These are phyloP conservation scores for Blastocystis hominis DNA, from an alignment of 352 stramenopile species.

Conservation along the genomic window DNA sequence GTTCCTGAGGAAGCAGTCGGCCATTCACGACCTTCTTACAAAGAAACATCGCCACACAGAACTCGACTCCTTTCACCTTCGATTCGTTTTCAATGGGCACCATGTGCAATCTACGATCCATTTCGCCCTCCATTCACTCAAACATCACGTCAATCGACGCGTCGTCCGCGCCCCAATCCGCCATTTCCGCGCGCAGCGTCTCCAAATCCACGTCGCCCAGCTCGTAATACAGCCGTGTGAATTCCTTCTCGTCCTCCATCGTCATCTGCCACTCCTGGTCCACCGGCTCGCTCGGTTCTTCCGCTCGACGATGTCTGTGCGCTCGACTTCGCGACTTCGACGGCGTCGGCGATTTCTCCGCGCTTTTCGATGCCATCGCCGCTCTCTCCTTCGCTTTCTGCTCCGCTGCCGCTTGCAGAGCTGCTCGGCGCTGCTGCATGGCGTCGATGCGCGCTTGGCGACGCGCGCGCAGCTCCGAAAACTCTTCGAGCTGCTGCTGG, in stretches of 20 bases:
- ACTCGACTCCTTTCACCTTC: not conserved
- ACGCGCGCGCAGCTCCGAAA: not conserved
- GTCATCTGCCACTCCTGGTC: not conserved
- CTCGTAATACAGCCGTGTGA: not conserved
- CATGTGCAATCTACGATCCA: not conserved
- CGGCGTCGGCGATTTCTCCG: not conserved
- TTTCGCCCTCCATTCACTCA: not conserved
- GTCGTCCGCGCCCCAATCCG: constrained; percentile 6
- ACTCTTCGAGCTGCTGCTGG: not conserved
- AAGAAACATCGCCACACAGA: not conserved
- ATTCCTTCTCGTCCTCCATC: not conserved
- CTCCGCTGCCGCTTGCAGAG: not conserved
- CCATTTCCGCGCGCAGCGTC: not conserved
- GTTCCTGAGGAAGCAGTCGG: not conserved
- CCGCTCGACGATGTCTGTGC: not conserved
- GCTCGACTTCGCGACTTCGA: not conserved
- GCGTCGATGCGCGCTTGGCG: not conserved
- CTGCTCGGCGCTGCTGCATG: not conserved
- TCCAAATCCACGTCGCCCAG: not conserved
- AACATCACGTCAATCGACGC: constrained; percentile 3
- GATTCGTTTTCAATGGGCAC: not conserved
- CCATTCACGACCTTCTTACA: not conserved
- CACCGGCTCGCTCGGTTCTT: not conserved
- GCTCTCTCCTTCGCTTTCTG: not conserved
- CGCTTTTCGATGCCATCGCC: not conserved